phyloP scores from a whole-genome alignment of 371 early-diverging fungal species.

The Catenaria anguillulae region DNA sequence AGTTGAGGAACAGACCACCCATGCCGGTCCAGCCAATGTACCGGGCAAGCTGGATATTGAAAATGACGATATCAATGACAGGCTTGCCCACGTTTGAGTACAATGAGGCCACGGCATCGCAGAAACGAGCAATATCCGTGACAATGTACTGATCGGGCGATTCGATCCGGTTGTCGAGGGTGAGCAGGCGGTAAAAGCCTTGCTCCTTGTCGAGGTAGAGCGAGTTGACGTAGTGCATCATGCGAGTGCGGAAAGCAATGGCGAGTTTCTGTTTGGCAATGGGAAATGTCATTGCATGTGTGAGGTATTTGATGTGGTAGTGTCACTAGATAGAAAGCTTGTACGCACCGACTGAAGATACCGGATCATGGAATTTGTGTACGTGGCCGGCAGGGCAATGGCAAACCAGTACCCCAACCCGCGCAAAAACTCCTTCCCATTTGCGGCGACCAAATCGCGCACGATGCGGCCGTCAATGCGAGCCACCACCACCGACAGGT shows the following conservation, averaged over 20 bases:
- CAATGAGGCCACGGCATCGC: constrained; percentile 40
- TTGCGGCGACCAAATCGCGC: constrained; percentile 28
- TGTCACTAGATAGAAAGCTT: too few relatives aligned
- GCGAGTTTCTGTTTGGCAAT: too few relatives aligned
- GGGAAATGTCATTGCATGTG: too few relatives aligned
- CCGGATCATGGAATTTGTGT: constrained; percentile 87
- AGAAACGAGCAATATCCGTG: constrained; percentile 70
- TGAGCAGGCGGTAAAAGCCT: constrained; percentile 67
- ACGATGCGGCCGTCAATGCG: constrained; percentile 6
- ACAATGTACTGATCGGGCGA: constrained; percentile 75
- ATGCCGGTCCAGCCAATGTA: constrained; percentile 59
- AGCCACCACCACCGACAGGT: constrained; percentile 59
- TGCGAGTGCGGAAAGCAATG: constrained; percentile 68
- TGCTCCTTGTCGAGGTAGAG: constrained; percentile 48
- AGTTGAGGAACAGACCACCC: constrained; percentile 44
- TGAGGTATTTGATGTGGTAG: too few relatives aligned
- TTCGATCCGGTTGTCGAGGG: constrained; percentile 67
- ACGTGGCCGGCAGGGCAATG: constrained; percentile 90
- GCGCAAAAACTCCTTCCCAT: constrained; percentile 42
- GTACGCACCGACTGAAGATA: constrained; percentile 2
- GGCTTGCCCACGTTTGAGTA: constrained; percentile 80
- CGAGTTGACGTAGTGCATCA: constrained; percentile 58
- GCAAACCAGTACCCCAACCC: constrained; percentile 83
- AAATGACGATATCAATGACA: constrained; percentile 63
- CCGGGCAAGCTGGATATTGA: constrained; percentile 61